Evolutionary conservation across 2,329 filamentous ascomycete genomes (phyloP), one percentile per base, ranked within the genome.

Genomic region (Fusarium transvaalense): DNA sequence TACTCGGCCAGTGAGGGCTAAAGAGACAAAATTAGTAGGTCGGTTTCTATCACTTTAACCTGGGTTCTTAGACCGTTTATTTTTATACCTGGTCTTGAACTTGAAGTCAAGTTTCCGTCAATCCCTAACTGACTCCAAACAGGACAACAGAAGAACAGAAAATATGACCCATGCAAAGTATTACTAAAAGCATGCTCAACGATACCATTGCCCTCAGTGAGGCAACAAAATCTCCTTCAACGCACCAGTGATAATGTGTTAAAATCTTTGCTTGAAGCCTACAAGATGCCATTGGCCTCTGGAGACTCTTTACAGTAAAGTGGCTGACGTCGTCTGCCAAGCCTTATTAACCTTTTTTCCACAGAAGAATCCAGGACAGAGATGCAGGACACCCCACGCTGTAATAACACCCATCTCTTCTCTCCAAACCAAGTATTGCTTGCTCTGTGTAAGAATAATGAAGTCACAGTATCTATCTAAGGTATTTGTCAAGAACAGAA

Each of bases 311-410:
- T 23, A 25, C 29, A 34, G 6, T 31, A 52, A 53, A 23, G 32
- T 46, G 25, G 31, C 31, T 60, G 53, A 65, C 46, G 61, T 54
- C 27, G 21, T 41, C 5, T 8, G 35, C 53, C 60, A 52, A 64
- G 53, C 53, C 39, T 48, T 42, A 31, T 43, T 43, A 37, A 34
- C 46, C 56, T 63, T 64, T 45, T 64, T 57, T 56, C 23, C 29
- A 57, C 48, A 37, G 31, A 45, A 37, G 14, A 29, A 52, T 37
- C 13, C 35, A n/a, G 21, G 25, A 48, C 25, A 53, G 38, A 63
- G 47, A 31, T 61, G 47, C 41, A 56, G 27, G 34, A 19, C 34
- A 53, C 59, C 45, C 57, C 31, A 59, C n/a, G 39, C n/a, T 29
- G 6, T 34, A 31, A 48, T 54, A 17, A 25, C 39, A 27, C 58